phyloP scores from a whole-genome alignment of 352 stramenopile genomes.

The Pythium phragmiticola region DNA sequence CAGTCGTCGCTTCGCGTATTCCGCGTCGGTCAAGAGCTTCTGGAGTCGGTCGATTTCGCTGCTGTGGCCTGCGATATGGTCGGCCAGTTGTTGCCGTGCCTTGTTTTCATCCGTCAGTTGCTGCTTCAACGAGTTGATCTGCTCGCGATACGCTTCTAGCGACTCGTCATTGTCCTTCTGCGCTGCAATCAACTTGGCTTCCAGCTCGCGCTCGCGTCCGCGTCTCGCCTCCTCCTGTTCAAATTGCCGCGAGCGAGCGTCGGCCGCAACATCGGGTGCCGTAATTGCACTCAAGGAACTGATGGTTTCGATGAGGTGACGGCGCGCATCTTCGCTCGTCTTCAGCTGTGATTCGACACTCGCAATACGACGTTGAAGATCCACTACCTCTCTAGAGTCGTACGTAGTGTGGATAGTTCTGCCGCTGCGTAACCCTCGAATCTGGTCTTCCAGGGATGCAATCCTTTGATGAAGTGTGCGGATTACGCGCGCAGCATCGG shows the following conservation, averaged over 20 bases:
- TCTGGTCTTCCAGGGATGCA: slow-evolving; percentile 25
- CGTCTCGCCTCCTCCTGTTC: not conserved
- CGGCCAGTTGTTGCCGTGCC: slow-evolving; percentile 22
- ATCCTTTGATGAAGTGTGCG: slow-evolving; percentile 20
- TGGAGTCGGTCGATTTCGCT: slow-evolving; percentile 44
- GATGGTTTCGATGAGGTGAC: slow-evolving; percentile 56
- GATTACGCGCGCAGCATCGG: slow-evolving; percentile 17
- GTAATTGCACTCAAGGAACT: slow-evolving; percentile 34
- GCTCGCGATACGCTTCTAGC: slow-evolving; percentile 12
- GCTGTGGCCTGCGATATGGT: slow-evolving; percentile 26
- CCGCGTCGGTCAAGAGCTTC: slow-evolving; percentile 22
- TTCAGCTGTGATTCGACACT: slow-evolving; percentile 55
- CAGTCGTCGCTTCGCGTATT: slow-evolving; percentile 34
- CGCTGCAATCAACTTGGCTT: slow-evolving; percentile 11
- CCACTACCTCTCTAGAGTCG: slow-evolving; percentile 6
- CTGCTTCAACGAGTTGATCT: slow-evolving; percentile 29
- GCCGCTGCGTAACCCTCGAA: slow-evolving; percentile 7
- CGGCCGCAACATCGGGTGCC: not conserved
- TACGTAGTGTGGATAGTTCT: not conserved
- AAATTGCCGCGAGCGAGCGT: not conserved
- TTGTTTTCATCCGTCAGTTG: slow-evolving; percentile 29
- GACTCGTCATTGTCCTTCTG: slow-evolving; percentile 10
- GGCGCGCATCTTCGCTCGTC: slow-evolving; percentile 67
- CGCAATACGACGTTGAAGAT: slow-evolving; percentile 22
- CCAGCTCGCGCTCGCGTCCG: slow-evolving; percentile 12